phyloP scores from a whole-genome alignment of 345 rosid species.

The Noccaea bulbosa region DNA sequence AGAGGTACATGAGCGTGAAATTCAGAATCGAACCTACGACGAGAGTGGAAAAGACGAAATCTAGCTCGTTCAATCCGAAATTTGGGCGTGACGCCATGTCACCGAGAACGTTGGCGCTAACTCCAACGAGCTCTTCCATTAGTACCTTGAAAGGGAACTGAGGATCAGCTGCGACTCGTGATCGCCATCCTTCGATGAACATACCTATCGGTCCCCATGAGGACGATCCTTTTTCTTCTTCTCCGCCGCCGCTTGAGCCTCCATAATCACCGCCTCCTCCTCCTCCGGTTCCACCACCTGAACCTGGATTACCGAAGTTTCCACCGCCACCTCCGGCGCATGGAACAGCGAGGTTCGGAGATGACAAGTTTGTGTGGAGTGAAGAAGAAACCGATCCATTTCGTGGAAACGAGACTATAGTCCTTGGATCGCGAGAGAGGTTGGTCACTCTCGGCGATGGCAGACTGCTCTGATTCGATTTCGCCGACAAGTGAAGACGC shows the following conservation, averaged over 20 bases:
- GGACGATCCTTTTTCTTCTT: constrained; percentile 5
- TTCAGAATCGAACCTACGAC: constrained; percentile 89
- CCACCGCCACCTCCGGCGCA: constrained; percentile 48
- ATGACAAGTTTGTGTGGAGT: constrained; percentile 25
- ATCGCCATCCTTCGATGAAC: constrained; percentile 82
- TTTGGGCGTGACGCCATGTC: constrained; percentile 99
- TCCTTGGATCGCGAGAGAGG: constrained; percentile 34
- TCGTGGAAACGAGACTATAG: constrained; percentile 36
- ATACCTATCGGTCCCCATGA: constrained; percentile 65
- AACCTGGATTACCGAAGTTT: constrained; percentile 33
- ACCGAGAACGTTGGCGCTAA: constrained; percentile 80
- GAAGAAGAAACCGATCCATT: constrained; percentile 37
- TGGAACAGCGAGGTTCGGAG: constrained; percentile 33
- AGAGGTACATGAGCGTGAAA: constrained; percentile 91
- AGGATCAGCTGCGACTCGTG: constrained; percentile 88
- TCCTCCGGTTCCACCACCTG: constrained; percentile 41
- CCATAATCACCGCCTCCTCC: constrained; percentile 35
- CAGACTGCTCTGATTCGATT: constrained; percentile 37
- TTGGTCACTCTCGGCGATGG: constrained; percentile 28
- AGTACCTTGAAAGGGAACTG: constrained; percentile 93
- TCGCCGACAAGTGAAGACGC: constrained; percentile 45
- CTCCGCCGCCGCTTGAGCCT: constrained; percentile 15
- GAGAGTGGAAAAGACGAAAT: constrained; percentile 88
- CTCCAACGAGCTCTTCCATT: constrained; percentile 94
- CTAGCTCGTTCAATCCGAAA: constrained; percentile 92